phyloP scores from a whole-genome alignment of 495 filamentous ascomycete genomes.

The Tuber microsphaerosporum region DNA sequence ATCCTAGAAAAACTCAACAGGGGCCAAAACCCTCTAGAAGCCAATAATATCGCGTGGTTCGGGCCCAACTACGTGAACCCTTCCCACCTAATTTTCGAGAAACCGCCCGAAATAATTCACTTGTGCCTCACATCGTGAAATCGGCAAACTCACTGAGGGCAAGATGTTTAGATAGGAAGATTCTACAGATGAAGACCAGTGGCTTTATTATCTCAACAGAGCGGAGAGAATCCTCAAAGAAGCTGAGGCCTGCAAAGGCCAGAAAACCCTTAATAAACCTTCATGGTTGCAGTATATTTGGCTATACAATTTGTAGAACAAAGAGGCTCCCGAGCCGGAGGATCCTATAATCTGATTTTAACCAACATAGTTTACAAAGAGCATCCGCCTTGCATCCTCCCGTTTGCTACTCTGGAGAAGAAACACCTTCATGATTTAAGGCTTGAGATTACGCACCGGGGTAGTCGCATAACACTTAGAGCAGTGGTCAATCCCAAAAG shows the following conservation, averaged over 20 bases:
- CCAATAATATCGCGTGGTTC: neutral
- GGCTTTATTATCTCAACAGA: neutral
- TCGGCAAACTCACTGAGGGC: neutral
- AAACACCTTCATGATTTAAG: too few relatives aligned
- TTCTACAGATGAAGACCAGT: neutral
- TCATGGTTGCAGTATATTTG: neutral
- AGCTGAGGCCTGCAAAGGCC: neutral
- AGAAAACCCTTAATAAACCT: neutral
- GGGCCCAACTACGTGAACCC: too few relatives aligned
- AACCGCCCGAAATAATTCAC: neutral
- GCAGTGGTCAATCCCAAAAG: too few relatives aligned
- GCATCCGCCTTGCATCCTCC: too few relatives aligned
- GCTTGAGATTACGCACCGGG: too few relatives aligned
- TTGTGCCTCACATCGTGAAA: neutral
- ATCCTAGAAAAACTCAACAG: too few relatives aligned
- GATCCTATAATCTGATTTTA: too few relatives aligned
- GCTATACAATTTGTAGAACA: neutral
- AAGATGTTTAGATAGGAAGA: neutral
- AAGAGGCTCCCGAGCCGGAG: neutral
- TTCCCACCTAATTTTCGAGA: neutral
- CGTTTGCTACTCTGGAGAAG: too few relatives aligned
- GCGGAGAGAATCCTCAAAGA: neutral
- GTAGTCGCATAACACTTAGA: too few relatives aligned
- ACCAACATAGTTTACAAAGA: too few relatives aligned
- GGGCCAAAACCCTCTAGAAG: too few relatives aligned